A percentile compares a stretch with the other conserved stretches of the same genome.
phyloP scores from a whole-genome alignment of 805 yeast genomes.

The Ogataea zsoltii region DNA sequence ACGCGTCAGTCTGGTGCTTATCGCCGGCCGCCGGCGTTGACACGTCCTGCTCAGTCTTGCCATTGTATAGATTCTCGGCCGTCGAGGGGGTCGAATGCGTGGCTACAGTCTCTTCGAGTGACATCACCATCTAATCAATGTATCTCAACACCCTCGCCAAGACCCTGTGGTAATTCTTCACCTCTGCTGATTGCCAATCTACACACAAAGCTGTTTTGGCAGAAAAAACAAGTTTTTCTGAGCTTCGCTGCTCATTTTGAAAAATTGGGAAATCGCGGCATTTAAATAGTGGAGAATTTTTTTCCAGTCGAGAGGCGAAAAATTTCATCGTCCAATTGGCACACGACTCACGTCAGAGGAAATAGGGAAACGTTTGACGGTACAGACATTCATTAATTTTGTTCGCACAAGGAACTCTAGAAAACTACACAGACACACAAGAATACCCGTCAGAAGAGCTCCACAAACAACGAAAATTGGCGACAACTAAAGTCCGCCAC shows the following conservation, averaged over 20 bases:
- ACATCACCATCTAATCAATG: slow-evolving; percentile 26
- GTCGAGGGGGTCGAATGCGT: slow-evolving; percentile 15
- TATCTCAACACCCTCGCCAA: slow-evolving; percentile 5
- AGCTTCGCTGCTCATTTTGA: slow-evolving; percentile 12
- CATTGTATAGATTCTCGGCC: slow-evolving; percentile 15
- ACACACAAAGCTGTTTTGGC: slow-evolving; percentile 17
- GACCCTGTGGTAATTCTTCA: background rate
- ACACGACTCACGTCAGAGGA: slow-evolving; percentile 1
- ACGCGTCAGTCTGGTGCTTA: slow-evolving; percentile 15
- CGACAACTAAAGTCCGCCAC: no score
- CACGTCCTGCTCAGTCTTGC: slow-evolving; percentile 12
- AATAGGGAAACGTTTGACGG: background rate
- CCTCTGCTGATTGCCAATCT: slow-evolving; percentile 3
- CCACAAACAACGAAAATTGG: background rate
- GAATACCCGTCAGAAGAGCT: background rate
- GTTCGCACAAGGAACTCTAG: background rate
- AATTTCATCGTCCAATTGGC: slow-evolving; percentile 10
- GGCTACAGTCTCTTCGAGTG: slow-evolving; percentile 28
- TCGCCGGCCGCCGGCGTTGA: slow-evolving; percentile 3
- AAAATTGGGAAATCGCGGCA: slow-evolving; percentile 25
- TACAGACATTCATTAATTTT: background rate
- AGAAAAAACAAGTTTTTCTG: slow-evolving; percentile 16
- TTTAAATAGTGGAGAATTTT: slow-evolving; percentile 24
- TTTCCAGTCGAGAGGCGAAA: slow-evolving; percentile 12
- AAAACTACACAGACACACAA: background rate